Evolutionary conservation across 2,329 filamentous ascomycete genomes (phyloP).

Genomic region (Sarocladiaceae sp.): DNA sequence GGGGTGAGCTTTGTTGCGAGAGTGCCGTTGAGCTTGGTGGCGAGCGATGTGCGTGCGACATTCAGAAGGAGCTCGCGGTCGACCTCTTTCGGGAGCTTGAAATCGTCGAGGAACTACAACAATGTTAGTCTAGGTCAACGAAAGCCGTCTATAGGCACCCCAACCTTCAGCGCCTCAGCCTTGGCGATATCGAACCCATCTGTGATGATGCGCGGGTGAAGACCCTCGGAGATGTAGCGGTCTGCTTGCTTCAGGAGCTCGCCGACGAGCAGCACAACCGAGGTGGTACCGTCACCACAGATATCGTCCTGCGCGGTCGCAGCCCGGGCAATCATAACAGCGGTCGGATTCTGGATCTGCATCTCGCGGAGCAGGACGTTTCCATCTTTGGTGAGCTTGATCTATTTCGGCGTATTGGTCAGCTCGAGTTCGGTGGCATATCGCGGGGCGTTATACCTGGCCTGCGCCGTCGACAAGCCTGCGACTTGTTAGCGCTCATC

Average conservation of each 20-base stretch:
- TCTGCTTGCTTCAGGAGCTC: constrained; percentile 97
- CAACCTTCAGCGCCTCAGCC: constrained; percentile 78
- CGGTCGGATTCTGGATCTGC: constrained; percentile 98
- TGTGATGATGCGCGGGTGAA: constrained; percentile 93
- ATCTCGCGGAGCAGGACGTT: constrained; percentile 74
- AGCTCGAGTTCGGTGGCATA: constrained; percentile 17
- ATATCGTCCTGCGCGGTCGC: constrained; percentile 98
- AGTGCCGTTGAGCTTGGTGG: constrained; percentile 87
- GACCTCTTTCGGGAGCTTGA: constrained; percentile 83
- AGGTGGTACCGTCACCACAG: constrained; percentile 95
- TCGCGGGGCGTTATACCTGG: constrained; percentile 42
- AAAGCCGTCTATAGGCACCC: constrained; percentile 12
- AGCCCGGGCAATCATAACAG: constrained; percentile 75
- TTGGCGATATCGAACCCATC: constrained; percentile 98
- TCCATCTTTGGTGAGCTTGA: constrained; percentile 98
- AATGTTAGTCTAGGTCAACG: constrained; percentile 7
- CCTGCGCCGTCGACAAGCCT: constrained; percentile 66
- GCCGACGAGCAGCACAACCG: constrained; percentile 88
- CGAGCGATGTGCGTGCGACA: constrained; percentile 88
- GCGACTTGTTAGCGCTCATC: constrained; percentile 18
- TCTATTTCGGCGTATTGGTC: constrained; percentile 43
- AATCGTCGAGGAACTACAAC: constrained; percentile 79
- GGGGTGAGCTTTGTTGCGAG: constrained; percentile 89
- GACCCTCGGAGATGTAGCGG: constrained; percentile 90
- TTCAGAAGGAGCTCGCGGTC: constrained; percentile 91